These are phyloP conservation scores for Xerocomellus intermedius DNA, from an alignment of 768 basidiomycete genomes.

Conservation along the genomic window DNA sequence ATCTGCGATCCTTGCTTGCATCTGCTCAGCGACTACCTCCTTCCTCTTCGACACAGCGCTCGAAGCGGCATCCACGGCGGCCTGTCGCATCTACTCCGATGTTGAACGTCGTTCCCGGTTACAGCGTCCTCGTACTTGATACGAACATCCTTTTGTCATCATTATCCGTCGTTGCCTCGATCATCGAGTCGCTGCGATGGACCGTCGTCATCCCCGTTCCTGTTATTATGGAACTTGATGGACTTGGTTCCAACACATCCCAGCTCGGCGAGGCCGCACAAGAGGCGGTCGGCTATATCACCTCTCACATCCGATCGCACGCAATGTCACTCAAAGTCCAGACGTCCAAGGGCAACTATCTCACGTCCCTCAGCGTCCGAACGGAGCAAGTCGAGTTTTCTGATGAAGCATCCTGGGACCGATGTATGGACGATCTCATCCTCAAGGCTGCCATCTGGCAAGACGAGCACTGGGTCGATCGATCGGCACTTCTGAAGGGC, in stretches of 20 bases:
- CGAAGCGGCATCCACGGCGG: constrained; percentile 29
- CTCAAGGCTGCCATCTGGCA: constrained; percentile 93
- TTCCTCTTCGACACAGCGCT: constrained; percentile 26
- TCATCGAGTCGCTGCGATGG: constrained; percentile 82
- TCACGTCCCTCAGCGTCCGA: constrained; percentile 76
- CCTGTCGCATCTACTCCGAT: constrained; percentile 36
- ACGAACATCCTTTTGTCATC: constrained; percentile 93
- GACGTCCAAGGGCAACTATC: constrained; percentile 93
- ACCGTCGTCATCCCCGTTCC: constrained; percentile 90
- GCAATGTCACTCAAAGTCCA: constrained; percentile 84
- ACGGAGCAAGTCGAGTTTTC: constrained; percentile 81
- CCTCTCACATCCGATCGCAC: constrained; percentile 72
- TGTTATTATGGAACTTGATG: constrained; percentile 96
- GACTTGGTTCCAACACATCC: constrained; percentile 63
- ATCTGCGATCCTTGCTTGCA: constrained; percentile 69
- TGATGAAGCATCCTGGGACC: constrained; percentile 47
- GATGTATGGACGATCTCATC: constrained; percentile 94
- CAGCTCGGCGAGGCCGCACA: constrained; percentile 75
- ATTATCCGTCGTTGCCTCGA: constrained; percentile 62
- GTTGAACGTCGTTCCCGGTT: constrained; percentile 72
- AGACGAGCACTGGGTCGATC: constrained; percentile 87
- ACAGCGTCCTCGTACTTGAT: constrained; percentile 88
- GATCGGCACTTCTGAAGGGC: constrained; percentile 64
- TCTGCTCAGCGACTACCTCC: constrained; percentile 35
- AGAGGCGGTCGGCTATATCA: constrained; percentile 72